Base-by-base conservation (phyloP, 345 rosid genomes). In the Citrus reticulata region DNA sequence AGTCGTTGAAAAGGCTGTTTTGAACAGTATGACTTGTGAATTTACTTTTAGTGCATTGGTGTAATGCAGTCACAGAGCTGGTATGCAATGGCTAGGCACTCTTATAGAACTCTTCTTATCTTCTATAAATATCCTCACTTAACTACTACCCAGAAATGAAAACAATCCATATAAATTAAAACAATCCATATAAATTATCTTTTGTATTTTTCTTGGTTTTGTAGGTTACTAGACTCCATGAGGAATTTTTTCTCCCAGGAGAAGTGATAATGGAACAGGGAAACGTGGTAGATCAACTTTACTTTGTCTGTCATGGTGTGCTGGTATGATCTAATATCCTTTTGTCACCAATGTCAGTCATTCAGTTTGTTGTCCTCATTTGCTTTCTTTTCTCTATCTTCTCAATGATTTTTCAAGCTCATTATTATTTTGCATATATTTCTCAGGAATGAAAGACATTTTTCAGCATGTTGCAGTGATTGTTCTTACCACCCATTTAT, bases 201-300 rank as follows among this genome's bases (percentile, higher is more conserved):
- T 35, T 35, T 35, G 37, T 35, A 35, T 35, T 77, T 74, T 69
- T 61, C 78, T 34, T 70, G 37, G 46, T 58, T 49, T 83, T 71
- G 60, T 86, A 92, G 97, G 97, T 87, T 35, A 89, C 83, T 72
- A 91, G 87, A 81, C 91, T 96, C 60, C 98, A 96, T 81, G 99
- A 96, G 88, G 99, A 96, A 79, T 94, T 94, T 83, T 94, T 90
- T 85, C 97, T 96, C 72, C 99, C 98, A 0, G 98, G 98, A 81
- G 98, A 96, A 91, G 92, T 94, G 66, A 89, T 96, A 79, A 84
- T 92, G 88, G 98, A 92, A 85, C 98, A 91, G 79, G 99, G 98
- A 68, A 89, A 84, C 66, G 98, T 87, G 8, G 97, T 93, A 34
- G 99, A 96, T 87, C 95, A 96, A 57, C 90, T 96, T 68, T 97